Evolutionary conservation across 164 flowering plant species (phyloP), one percentile per base, ranked within the genome.

Genomic region (Macadamia integrifolia): DNA sequence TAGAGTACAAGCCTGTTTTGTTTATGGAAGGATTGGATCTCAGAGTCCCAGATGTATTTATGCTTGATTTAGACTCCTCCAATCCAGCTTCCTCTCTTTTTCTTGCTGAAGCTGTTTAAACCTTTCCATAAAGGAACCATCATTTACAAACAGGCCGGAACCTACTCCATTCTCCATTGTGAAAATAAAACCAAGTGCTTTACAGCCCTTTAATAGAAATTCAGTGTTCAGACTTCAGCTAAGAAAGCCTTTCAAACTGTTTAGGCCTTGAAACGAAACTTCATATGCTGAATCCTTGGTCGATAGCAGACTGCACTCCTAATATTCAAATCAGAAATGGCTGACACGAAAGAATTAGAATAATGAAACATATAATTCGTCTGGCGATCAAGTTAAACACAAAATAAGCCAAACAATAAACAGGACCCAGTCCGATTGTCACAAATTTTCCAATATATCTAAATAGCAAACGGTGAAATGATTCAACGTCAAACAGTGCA

Each of bases 121-220:
- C 79, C 80, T 89, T 84, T 91, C 96, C 98, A 93, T 86, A 75
- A 91, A 93, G 1, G 98, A 93, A 49, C 98, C 97, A 79, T 93
- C 98, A 84, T 91, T 91, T 50, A 82, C 92, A 80, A 91, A 93
- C 29, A 93, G 79, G 64, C 79, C 69, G 76, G 93, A 64, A 58
- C 78, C 83, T 60, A 23, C 71, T 71, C 76, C 70, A 77, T 89
- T 88, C 64, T 86, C 92, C 97, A 91, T 90, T 63, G 72, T 63
- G 50, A 64, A 75, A 60, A 61, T 23, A 58, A 62, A 67, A 55
- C 66, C 59, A 68, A 67, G 31, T 32, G 32, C 30, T 18, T 60
- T 50, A 46, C 75, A 48, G 66, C 69, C 67, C 74, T 72, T 69
- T 68, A 49, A 64, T 52, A 65, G 74, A 58, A 68, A 75, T 58